Percentiles rank a stretch among this genome's conserved stretches.
Evolutionary conservation across 345 rosid genomes (phyloP).

Genomic region (Melaleuca quinquenervia): DNA sequence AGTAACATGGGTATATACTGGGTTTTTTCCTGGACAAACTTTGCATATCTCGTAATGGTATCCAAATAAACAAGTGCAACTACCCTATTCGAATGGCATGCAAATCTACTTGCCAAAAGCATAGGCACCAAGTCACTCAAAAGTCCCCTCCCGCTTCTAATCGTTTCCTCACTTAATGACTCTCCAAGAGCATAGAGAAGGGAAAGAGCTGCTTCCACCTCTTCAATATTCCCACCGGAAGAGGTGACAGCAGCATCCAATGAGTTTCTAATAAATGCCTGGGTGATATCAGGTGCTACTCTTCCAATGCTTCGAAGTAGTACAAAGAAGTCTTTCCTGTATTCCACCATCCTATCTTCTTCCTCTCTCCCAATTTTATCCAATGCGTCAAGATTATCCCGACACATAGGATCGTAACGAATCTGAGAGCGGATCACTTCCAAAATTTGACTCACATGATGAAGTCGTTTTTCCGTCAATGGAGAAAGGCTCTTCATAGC

Average conservation of each 20-base stretch:
- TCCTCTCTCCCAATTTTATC: constrained; percentile 89
- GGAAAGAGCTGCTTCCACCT: constrained; percentile 94
- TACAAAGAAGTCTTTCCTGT: constrained; percentile 75
- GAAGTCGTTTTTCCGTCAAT: constrained; percentile 60
- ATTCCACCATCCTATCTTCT: constrained; percentile 81
- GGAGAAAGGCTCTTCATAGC: constrained; percentile 67
- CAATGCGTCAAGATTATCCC: constrained; percentile 55
- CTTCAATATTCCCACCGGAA: constrained; percentile 66
- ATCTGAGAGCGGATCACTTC: constrained; percentile 77
- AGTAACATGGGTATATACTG: constrained; percentile 60
- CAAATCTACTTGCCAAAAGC: constrained; percentile 67
- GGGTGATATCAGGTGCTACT: constrained; percentile 79
- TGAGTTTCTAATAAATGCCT: constrained; percentile 63
- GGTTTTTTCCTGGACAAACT: constrained; percentile 69
- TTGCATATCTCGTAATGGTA: constrained; percentile 67
- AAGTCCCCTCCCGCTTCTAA: constrained; percentile 56
- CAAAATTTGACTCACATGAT: constrained; percentile 59
- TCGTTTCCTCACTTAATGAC: constrained; percentile 64
- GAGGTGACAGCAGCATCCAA: constrained; percentile 52
- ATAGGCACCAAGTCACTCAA: constrained; percentile 60
- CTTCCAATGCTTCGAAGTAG: constrained; percentile 73
- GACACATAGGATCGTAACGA: constrained; percentile 57
- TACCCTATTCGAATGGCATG: constrained; percentile 79
- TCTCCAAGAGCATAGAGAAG: constrained; percentile 88
- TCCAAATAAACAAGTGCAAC: constrained; percentile 88